phyloP scores from a whole-genome alignment of 2,329 filamentous ascomycete species.

The Lecanicillium sp. region DNA sequence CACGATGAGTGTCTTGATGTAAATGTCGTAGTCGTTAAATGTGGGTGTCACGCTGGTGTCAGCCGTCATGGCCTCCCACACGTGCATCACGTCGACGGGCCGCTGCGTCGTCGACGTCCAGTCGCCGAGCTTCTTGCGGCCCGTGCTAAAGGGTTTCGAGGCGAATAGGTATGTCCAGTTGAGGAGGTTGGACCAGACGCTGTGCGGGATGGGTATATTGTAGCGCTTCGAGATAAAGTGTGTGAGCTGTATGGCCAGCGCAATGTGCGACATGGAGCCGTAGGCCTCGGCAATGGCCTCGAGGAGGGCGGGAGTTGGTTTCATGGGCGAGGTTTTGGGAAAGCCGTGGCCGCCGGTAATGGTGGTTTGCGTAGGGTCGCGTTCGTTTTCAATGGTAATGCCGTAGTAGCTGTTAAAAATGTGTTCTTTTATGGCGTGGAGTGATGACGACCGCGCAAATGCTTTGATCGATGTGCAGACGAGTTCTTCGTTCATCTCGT shows the following conservation, averaged over 20 bases:
- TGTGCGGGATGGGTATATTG: constrained; percentile 46
- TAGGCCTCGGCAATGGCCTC: constrained; percentile 62
- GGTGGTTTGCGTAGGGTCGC: constrained; percentile 17
- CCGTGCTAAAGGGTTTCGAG: constrained; percentile 30
- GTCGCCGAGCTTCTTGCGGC: constrained; percentile 30
- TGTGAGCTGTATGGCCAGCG: constrained; percentile 52
- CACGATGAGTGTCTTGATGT: constrained; percentile 34
- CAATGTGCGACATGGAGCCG: constrained; percentile 58
- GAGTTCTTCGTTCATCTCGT: constrained; percentile 32
- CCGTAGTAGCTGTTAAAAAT: constrained; percentile 28
- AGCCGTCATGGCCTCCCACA: constrained; percentile 57
- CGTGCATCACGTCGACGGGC: constrained; percentile 36
- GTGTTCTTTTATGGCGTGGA: constrained; percentile 28
- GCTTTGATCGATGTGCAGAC: constrained; percentile 37
- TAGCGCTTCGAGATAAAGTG: constrained; percentile 58
- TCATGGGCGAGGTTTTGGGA: constrained; percentile 43
- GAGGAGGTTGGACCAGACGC: constrained; percentile 62
- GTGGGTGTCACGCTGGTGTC: constrained; percentile 52
- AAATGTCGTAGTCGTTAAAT: constrained; percentile 48
- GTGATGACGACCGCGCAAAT: constrained; percentile 33
- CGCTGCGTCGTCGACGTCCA: constrained; percentile 30
- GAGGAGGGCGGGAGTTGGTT: constrained; percentile 54
- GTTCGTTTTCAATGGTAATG: constrained; percentile 21
- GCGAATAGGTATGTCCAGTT: constrained; percentile 58
- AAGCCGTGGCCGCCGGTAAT: constrained; percentile 34